These are phyloP conservation scores for Alternaria tenuissima DNA, from an alignment of 2,329 filamentous ascomycete genomes.

Conservation along the genomic window DNA sequence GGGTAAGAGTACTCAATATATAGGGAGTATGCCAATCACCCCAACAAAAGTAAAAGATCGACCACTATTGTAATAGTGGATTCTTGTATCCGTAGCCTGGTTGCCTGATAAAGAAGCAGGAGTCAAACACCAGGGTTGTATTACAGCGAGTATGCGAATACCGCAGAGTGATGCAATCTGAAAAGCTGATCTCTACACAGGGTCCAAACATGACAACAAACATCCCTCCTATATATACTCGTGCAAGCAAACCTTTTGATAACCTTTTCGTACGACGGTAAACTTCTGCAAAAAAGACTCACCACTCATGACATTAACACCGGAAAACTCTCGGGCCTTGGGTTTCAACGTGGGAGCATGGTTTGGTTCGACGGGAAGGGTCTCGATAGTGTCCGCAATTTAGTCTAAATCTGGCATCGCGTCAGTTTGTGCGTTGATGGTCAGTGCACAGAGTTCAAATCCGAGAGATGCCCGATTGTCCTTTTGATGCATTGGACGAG, in stretches of 20 bases:
- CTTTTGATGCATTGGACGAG: neutral
- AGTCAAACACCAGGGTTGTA: neutral
- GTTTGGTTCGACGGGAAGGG: slow-evolving; percentile 3
- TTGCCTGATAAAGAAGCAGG: neutral
- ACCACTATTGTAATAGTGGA: neutral
- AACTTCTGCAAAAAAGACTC: neutral
- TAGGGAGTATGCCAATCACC: neutral
- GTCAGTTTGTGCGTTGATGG: neutral
- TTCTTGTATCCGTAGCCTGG: neutral
- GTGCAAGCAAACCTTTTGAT: neutral
- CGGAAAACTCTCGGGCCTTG: slow-evolving; percentile 5
- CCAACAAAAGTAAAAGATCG: neutral
- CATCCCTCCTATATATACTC: neutral
- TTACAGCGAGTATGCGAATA: neutral
- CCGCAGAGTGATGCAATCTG: neutral
- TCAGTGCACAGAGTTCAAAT: neutral
- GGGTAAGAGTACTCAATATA: neutral
- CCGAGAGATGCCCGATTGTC: neutral
- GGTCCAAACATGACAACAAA: neutral
- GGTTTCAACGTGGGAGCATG: neutral
- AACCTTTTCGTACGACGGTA: neutral
- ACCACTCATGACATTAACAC: neutral
- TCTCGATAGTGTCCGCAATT: neutral
- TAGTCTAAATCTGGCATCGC: neutral
- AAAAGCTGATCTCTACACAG: neutral